Conservation (phyloP, 2,329 filamentous ascomycete genomes). For the Volutella citrinella region DNA sequence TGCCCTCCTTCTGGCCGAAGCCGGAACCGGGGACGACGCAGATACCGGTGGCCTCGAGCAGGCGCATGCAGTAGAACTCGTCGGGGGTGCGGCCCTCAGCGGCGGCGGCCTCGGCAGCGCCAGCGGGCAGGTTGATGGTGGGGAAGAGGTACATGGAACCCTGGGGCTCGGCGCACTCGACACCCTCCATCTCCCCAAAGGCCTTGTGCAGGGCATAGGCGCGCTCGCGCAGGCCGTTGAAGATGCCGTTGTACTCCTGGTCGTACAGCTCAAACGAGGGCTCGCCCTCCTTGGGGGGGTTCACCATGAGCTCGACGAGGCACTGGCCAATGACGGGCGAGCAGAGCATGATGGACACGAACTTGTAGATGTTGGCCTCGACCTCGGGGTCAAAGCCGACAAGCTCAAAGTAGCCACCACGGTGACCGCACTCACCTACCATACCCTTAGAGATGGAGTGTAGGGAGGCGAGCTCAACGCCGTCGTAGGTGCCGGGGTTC, state of each 20-base stretch:
- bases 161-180: constrained; percentile 84
- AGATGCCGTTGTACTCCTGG: constrained; percentile 81
- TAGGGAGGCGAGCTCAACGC: constrained; percentile 84
- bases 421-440: constrained; percentile 97
- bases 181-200: constrained; percentile 93
- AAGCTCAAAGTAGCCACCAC: constrained; percentile 96
- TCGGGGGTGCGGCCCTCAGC: constrained; percentile 74
- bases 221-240: constrained; percentile 71
- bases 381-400: constrained; percentile 84
- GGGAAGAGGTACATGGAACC: constrained; percentile 99
- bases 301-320: constrained; percentile 96
- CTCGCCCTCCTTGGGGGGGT: constrained; percentile 81
- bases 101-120: constrained; percentile 73
- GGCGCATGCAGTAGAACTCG: constrained; percentile 88
- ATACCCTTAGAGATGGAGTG: constrained; percentile 97
- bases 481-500: constrained; percentile 72
- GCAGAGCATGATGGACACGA: constrained; percentile 95
- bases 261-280: constrained; percentile 82
- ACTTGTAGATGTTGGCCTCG: constrained; percentile 95
- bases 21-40: constrained; percentile 91
- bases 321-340: constrained; percentile 95
- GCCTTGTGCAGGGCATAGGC: constrained; percentile 85
- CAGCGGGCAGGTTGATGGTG: constrained; percentile 75
- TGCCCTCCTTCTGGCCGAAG: constrained; percentile 90
- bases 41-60: constrained; percentile 91